Evolutionary conservation across 345 rosid genomes (phyloP), one percentile per base, ranked within the genome.

Genomic region (Boechera divaricarpa): DNA sequence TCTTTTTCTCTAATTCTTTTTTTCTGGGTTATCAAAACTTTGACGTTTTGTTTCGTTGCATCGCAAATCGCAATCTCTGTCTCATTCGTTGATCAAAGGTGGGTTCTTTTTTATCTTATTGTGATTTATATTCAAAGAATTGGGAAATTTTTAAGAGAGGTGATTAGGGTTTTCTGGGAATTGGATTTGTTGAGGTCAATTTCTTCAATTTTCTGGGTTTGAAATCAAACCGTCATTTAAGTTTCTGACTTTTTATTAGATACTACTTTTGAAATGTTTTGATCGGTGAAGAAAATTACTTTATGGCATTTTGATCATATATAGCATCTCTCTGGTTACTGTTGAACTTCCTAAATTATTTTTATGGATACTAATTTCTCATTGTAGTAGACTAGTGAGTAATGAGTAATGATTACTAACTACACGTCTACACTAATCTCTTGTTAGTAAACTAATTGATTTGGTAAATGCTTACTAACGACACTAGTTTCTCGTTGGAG

Each of bases 51-150:
- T 28, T 52, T 52, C 9, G 38, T 21, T 56, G 63, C 65, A 62
- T 76, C 69, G 42, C 75, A 75, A 48, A 45, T 76, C 48, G 33
- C 75, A 60, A 75, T 58, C 36, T 28, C 9, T 33, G 29, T 52
- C 51, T 6, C 49, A 61, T 48, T 67, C 67, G 7, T 47, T 0
- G 49, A 44, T 52, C 59, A 69, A 52, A 12, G 58, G 12, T 18
- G 4, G 3, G 49, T 12, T 21, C 24, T 58, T 75, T 15, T 24
- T 29, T 6, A 13, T 64, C 6, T 64, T 33, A 6, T 39, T 32
- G 18, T 8, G 35, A 8, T 36, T 29, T 42, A 5, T 13, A 6
- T 57, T 7, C 62, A 31, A 31, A 15, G 8, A 32, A 6, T 15
- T 32, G 42, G 0, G 42, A 5, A 35, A 21, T 5, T 9, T 5